Conservation (phyloP, 495 filamentous ascomycete species). For the Glonium stellatum region DNA sequence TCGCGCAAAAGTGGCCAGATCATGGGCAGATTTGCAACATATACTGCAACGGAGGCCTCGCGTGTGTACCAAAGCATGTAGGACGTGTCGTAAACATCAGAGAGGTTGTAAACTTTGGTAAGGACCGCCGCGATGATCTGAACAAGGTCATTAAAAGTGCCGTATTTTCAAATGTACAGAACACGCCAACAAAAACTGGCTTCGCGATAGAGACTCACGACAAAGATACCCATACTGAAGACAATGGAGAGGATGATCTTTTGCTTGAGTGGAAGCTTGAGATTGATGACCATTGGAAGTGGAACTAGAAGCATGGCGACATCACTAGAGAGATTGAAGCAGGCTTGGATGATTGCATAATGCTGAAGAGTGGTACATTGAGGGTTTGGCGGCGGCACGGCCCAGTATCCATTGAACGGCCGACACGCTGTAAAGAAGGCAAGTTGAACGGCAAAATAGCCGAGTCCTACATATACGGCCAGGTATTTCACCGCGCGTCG, state of each 20-base stretch:
- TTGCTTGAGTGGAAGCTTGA: constrained; percentile 20
- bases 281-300: constrained; percentile 12
- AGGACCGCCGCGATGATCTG: constrained; percentile 29
- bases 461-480: constrained; percentile 24
- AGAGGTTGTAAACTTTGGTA: constrained; percentile 27
- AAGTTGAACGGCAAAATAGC: constrained; percentile 27
- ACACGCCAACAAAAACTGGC: too few relatives aligned
- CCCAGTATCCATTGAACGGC: constrained; percentile 32
- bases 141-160: background rate
- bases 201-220: too few relatives aligned
- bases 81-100: constrained; percentile 18
- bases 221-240: constrained; percentile 30
- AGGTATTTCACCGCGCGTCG: constrained; percentile 14
- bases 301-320: constrained; percentile 22
- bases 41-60: constrained; percentile 27
- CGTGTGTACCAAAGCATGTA: constrained; percentile 32
- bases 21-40: constrained; percentile 26
- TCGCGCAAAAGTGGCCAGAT: constrained; percentile 25
- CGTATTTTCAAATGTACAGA: too few relatives aligned
- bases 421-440: constrained; percentile 29
- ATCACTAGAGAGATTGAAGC: constrained; percentile 28
- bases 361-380: constrained; percentile 26
- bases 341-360: constrained; percentile 25
- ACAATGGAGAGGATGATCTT: constrained; percentile 19
- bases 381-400: constrained; percentile 28